Conservation (phyloP, 257 asterid species). For the Primulina tabacum region DNA sequence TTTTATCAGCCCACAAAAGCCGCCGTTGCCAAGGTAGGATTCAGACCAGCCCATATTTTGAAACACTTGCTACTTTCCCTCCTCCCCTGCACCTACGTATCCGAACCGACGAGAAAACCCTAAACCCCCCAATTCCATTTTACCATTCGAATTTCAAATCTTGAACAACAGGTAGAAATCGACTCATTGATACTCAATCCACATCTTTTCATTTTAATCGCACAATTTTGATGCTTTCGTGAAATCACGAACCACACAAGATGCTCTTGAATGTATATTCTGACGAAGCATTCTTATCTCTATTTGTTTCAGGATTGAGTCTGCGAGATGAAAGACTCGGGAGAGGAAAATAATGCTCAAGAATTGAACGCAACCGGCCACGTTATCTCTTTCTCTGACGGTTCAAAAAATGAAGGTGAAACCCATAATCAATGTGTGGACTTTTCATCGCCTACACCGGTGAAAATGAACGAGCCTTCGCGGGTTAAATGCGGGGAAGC, state of each 20-base stretch:
- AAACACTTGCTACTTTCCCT: neutral
- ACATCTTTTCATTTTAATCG: neutral
- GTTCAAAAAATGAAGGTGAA: slow-evolving; percentile 27
- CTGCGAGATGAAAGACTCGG: neutral
- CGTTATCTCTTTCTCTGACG: slow-evolving; percentile 12
- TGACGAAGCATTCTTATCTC: neutral
- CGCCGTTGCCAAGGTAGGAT: too few relatives aligned
- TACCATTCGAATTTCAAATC: neutral
- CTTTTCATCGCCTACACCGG: slow-evolving; percentile 62
- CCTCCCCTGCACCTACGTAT: neutral
- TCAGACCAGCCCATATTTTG: neutral
- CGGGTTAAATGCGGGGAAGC: slow-evolving; percentile 34
- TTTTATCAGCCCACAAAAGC: too few relatives aligned
- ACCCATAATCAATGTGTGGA: slow-evolving; percentile 23
- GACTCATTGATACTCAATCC: neutral
- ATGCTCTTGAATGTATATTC: neutral
- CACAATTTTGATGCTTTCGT: neutral
- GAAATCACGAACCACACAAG: neutral
- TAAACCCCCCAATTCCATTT: neutral
- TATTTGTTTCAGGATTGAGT: neutral
- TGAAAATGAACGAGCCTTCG: slow-evolving; percentile 49
- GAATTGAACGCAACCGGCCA: slow-evolving; percentile 11
- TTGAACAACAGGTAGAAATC: neutral
- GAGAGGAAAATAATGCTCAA: neutral
- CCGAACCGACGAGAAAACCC: neutral